Evolutionary conservation across 495 filamentous ascomycete genomes (phyloP).

Genomic region (Aspergillus nidulans): DNA sequence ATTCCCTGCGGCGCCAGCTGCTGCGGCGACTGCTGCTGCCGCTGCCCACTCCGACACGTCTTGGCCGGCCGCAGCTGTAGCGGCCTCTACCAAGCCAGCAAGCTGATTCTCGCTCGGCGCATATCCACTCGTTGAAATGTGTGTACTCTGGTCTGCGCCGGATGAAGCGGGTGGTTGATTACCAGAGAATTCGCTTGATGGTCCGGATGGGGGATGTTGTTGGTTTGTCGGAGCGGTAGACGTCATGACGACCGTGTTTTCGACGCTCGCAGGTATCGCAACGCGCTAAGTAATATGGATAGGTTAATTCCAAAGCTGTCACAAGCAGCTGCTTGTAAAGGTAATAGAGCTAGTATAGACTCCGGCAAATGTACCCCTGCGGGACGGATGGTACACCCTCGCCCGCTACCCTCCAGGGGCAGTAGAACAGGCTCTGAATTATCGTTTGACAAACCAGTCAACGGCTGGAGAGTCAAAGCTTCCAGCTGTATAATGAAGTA

Average conservation of each 20-base stretch:
- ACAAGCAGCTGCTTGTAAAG: neutral
- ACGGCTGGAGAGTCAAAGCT: slow-evolving; percentile 3
- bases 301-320: neutral
- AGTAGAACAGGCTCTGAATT: neutral
- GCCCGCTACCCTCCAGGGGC: neutral
- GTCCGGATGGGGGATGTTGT: slow-evolving; percentile 30
- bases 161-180: slow-evolving; percentile 25
- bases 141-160: slow-evolving; percentile 32
- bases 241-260: slow-evolving; percentile 21
- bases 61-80: slow-evolving; percentile 49
- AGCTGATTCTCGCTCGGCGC: slow-evolving; percentile 45
- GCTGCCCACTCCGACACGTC: slow-evolving; percentile 44
- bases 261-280: neutral
- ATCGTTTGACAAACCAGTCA: neutral
- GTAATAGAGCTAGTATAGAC: neutral
- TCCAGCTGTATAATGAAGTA: slow-evolving; percentile 1
- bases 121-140: slow-evolving; percentile 31
- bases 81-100: slow-evolving; percentile 51
- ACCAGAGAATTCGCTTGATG: slow-evolving; percentile 24
- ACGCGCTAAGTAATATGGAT: neutral
- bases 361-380: neutral
- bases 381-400: neutral
- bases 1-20: slow-evolving; percentile 35
- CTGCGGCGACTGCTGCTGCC: slow-evolving; percentile 31
- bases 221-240: slow-evolving; percentile 29